A percentile compares a stretch with the other conserved stretches of the same genome.
phyloP scores from a whole-genome alignment of 257 asterid genomes.

The Verbena officinalis region DNA sequence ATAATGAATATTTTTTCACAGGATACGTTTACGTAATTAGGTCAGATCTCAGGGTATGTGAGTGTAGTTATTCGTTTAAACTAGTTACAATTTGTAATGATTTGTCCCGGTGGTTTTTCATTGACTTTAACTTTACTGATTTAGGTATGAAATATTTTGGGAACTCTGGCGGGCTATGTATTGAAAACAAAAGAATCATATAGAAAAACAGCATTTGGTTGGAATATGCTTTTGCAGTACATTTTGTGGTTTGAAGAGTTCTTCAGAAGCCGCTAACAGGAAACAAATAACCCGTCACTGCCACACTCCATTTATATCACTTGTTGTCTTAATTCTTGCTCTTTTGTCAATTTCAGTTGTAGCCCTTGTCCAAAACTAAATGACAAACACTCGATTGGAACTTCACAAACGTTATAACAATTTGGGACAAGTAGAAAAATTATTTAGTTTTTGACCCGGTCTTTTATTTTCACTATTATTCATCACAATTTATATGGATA shows the following conservation, averaged over 20 bases:
- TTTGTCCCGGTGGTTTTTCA: too few relatives aligned
- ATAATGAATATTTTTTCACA: too few relatives aligned
- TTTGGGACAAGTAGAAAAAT: conserved; percentile 4
- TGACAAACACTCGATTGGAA: conserved; percentile 24
- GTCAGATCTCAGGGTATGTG: too few relatives aligned
- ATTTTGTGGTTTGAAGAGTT: conserved; percentile 28
- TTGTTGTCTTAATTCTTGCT: conserved; percentile 12
- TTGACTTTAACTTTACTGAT: too few relatives aligned
- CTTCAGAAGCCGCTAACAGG: conserved; percentile 9
- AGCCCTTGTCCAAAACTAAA: conserved; percentile 1
- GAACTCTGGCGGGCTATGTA: too few relatives aligned
- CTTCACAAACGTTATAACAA: background rate
- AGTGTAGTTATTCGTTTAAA: too few relatives aligned
- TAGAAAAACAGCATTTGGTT: background rate
- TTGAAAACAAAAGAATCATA: background rate
- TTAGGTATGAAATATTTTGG: too few relatives aligned
- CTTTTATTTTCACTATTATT: background rate
- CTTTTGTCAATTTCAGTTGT: conserved; percentile 13
- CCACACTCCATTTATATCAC: background rate
- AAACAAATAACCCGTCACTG: conserved; percentile 9
- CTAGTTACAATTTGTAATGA: too few relatives aligned
- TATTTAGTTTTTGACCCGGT: conserved; percentile 21
- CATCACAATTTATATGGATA: background rate
- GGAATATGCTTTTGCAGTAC: conserved; percentile 4
- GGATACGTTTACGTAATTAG: too few relatives aligned